A percentile compares a stretch with the other conserved stretches of the same genome.
Evolutionary conservation across 371 early-diverging fungal species (phyloP).

Genomic region (Mucor plumbeus): DNA sequence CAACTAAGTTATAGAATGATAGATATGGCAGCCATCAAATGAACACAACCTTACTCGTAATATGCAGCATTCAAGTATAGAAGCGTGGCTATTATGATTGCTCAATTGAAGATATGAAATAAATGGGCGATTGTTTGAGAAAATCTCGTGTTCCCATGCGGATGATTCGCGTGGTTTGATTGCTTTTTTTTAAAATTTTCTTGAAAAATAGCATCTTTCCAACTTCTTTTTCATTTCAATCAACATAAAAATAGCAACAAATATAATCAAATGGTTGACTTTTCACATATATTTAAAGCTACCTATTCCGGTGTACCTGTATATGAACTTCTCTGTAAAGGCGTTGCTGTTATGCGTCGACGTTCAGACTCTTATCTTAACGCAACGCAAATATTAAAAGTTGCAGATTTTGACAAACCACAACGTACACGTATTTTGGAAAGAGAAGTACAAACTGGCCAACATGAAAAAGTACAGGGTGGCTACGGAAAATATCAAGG

Average conservation of each 20-base stretch:
- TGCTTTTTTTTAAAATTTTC: slow-evolving; percentile 1
- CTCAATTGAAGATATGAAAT: no score
- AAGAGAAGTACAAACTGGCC: slow-evolving; percentile 75
- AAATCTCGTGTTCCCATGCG: slow-evolving; percentile 2
- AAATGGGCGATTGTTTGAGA: not conserved
- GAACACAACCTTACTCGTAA: no score
- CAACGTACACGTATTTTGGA: slow-evolving; percentile 89
- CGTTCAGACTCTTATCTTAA: slow-evolving; percentile 85
- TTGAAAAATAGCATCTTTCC: not conserved
- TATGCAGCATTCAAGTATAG: no score
- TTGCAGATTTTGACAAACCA: slow-evolving; percentile 89
- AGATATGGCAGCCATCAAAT: no score
- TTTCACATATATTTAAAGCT: slow-evolving; percentile 55
- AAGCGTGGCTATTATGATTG: no score
- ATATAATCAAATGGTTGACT: slow-evolving; percentile 11
- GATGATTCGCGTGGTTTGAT: slow-evolving; percentile 3
- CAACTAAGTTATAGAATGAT: no score
- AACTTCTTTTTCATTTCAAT: not conserved
- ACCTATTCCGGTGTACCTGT: slow-evolving; percentile 90
- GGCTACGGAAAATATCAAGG: slow-evolving; percentile 97
- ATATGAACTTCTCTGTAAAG: slow-evolving; percentile 83
- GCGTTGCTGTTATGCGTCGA: slow-evolving; percentile 90
- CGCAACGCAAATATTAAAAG: slow-evolving; percentile 94
- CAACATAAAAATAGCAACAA: no score
- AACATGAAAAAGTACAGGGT: slow-evolving; percentile 92